Conservation (phyloP, 2,329 filamentous ascomycete species). For the Dryadomyces quercus-mongolicae region DNA sequence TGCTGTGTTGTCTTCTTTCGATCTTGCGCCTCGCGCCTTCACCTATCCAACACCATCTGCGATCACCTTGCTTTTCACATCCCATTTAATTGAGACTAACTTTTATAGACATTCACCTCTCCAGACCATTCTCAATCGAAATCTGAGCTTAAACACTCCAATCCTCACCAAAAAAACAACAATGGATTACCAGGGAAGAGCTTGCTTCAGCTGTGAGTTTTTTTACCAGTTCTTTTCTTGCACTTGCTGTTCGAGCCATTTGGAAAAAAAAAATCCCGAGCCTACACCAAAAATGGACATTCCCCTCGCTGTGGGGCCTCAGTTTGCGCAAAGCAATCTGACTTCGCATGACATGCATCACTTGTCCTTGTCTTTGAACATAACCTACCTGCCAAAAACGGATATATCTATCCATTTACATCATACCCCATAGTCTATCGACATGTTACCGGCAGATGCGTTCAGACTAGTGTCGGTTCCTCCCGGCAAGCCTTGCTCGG, state of each 20-base stretch:
- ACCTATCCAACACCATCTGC: not conserved
- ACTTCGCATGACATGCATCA: not conserved
- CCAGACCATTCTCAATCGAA: not conserved
- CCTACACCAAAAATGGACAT: slow-evolving; percentile 9
- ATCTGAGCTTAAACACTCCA: not conserved
- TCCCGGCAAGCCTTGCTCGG: slow-evolving; percentile 4
- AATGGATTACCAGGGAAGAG: slow-evolving; percentile 15
- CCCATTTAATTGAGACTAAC: not conserved
- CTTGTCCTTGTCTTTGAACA: not conserved
- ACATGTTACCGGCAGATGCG: not conserved
- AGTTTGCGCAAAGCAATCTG: not conserved
- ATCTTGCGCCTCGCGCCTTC: not conserved
- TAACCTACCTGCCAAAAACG: not conserved
- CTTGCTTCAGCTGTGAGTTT: slow-evolving; percentile 16
- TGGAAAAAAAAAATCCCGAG: slow-evolving; percentile 5
- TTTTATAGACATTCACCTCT: not conserved
- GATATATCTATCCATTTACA: not conserved
- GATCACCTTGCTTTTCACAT: no score
- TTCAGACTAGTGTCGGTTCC: slow-evolving; percentile 7
- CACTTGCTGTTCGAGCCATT: not conserved
- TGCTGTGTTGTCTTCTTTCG: not conserved
- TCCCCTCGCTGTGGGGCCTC: slow-evolving; percentile 4
- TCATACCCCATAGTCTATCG: not conserved
- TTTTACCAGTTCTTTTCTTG: not conserved
- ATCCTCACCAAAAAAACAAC: slow-evolving; percentile 1